Evolutionary conservation across 208 protist species (phyloP).

Genomic region (Strigomonas galati): DNA sequence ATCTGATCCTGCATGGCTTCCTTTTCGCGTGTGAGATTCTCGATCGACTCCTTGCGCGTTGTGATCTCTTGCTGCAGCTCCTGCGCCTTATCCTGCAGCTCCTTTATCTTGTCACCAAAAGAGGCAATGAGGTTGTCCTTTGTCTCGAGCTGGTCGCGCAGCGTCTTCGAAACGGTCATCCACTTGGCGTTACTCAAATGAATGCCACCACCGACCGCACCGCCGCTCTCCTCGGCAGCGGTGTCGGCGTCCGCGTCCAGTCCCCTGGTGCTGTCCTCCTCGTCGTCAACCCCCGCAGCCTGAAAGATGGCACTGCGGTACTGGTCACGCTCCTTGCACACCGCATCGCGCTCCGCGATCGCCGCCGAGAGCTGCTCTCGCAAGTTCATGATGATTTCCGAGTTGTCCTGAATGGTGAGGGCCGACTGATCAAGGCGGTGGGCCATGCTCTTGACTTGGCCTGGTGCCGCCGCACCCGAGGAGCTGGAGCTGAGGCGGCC

Average conservation of each 20-base stretch:
- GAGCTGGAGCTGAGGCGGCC: not conserved
- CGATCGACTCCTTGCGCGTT: constrained; percentile 47
- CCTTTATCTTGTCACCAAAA: constrained; percentile 39
- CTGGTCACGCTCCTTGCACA: constrained; percentile 69
- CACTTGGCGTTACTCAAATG: constrained; percentile 30
- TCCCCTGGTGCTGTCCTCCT: constrained; percentile 10
- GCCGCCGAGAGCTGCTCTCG: constrained; percentile 56
- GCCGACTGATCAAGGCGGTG: constrained; percentile 64
- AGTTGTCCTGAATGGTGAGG: constrained; percentile 52
- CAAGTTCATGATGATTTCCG: constrained; percentile 35
- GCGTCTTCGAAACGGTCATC: constrained; percentile 42
- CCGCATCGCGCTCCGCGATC: constrained; percentile 49
- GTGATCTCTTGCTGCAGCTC: constrained; percentile 12
- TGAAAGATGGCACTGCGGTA: constrained; percentile 79
- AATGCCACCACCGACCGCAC: constrained; percentile 9
- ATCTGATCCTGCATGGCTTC: constrained; percentile 22
- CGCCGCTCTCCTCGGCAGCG: constrained; percentile 9
- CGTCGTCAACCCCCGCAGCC: constrained; percentile 23
- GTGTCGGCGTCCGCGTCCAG: not conserved
- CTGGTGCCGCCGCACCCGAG: constrained; percentile 3
- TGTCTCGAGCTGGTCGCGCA: constrained; percentile 67
- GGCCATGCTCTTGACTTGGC: constrained; percentile 35
- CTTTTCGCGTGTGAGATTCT: constrained; percentile 28
- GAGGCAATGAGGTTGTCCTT: constrained; percentile 75
- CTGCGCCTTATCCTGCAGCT: constrained; percentile 18